Conservation (phyloP, 306 rosid genomes). For the Fagus crenata region DNA sequence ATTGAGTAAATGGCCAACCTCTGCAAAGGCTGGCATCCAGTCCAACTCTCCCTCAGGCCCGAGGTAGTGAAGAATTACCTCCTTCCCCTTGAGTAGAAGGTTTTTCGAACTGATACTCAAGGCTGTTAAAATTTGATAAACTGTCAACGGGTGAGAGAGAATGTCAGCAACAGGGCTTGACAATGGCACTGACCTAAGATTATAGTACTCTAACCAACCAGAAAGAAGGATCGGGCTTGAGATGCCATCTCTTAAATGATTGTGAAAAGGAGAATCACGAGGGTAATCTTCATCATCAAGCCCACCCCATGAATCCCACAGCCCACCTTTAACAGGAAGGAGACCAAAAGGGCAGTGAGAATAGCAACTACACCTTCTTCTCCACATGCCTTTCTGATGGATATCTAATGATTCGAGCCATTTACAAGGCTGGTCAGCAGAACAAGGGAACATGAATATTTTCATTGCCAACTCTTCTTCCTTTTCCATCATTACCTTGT, state of each 20-base stretch:
- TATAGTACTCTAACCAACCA: constrained; percentile 65
- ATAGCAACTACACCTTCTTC: constrained; percentile 60
- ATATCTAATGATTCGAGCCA: constrained; percentile 63
- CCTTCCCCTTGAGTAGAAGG: constrained; percentile 56
- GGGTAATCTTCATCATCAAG: constrained; percentile 55
- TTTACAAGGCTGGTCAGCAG: constrained; percentile 62
- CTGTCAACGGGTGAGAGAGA: constrained; percentile 58
- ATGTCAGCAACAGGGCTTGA: constrained; percentile 59
- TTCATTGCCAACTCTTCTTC: constrained; percentile 65
- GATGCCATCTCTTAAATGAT: constrained; percentile 34
- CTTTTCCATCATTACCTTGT: constrained; percentile 69
- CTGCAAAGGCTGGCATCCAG: constrained; percentile 67
- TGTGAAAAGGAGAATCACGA: constrained; percentile 53
- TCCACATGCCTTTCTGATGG: constrained; percentile 70
- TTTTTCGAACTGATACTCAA: constrained; percentile 59
- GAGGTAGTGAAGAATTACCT: constrained; percentile 59
- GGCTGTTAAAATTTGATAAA: constrained; percentile 59
- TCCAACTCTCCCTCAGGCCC: constrained; percentile 73
- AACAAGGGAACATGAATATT: constrained; percentile 52
- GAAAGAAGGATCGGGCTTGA: constrained; percentile 52
- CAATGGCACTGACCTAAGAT: constrained; percentile 55
- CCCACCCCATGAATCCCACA: constrained; percentile 63
- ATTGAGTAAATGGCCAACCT: constrained; percentile 60
- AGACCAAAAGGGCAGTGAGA: constrained; percentile 61
- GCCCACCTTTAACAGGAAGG: constrained; percentile 57